phyloP scores from a whole-genome alignment of 768 basidiomycete species.

The Fomitopsis serialis region DNA sequence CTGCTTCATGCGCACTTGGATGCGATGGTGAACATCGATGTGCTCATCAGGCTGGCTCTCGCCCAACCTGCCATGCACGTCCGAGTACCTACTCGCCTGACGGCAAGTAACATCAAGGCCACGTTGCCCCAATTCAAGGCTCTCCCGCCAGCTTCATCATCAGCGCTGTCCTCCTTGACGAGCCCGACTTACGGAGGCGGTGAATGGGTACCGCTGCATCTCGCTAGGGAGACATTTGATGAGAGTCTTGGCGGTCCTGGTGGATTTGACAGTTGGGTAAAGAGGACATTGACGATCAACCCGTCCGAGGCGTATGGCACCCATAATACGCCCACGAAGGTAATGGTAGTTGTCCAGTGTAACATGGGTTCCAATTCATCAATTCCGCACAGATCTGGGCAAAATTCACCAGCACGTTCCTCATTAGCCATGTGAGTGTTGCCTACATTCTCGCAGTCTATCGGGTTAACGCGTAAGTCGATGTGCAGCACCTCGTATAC shows the following conservation, averaged over 20 bases:
- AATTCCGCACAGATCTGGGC: slow-evolving; percentile 61
- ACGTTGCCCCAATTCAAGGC: slow-evolving; percentile 50
- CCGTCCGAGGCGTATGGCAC: slow-evolving; percentile 68
- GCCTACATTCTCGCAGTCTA: background rate
- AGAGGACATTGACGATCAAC: slow-evolving; percentile 57
- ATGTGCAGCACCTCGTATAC: slow-evolving; percentile 30
- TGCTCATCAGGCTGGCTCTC: slow-evolving; percentile 49
- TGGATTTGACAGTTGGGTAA: slow-evolving; percentile 67
- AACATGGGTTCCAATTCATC: background rate
- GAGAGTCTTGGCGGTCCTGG: slow-evolving; percentile 48
- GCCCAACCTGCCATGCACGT: slow-evolving; percentile 59
- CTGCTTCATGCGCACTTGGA: slow-evolving; percentile 75
- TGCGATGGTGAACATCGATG: slow-evolving; percentile 54
- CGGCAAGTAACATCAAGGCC: slow-evolving; percentile 32
- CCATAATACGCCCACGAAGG: slow-evolving; percentile 67
- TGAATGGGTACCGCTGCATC: slow-evolving; percentile 50
- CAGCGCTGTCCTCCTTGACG: slow-evolving; percentile 28
- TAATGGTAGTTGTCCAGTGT: slow-evolving; percentile 13
- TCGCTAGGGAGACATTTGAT: slow-evolving; percentile 50
- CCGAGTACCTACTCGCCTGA: slow-evolving; percentile 36
- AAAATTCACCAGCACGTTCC: slow-evolving; percentile 57
- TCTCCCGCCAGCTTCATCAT: slow-evolving; percentile 31
- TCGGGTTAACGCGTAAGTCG: background rate
- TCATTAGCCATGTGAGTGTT: slow-evolving; percentile 40
- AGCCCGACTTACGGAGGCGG: slow-evolving; percentile 37